These are phyloP conservation scores for Skeletonema costatum DNA, from an alignment of 108 stramenopile species.

Conservation along the genomic window DNA sequence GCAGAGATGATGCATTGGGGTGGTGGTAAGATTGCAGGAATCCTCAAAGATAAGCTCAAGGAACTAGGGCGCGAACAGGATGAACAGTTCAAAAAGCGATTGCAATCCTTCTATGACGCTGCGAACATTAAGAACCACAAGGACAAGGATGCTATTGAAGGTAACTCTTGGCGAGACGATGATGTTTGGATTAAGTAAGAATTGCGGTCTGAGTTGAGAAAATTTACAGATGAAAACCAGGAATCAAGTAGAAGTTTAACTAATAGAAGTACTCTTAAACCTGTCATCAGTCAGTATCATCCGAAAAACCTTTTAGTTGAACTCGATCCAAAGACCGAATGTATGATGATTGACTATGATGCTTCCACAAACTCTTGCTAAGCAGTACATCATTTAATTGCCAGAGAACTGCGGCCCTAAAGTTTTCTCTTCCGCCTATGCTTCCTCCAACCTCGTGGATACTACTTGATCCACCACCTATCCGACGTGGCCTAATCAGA, in stretches of 20 bases:
- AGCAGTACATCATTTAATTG: constrained; percentile 85
- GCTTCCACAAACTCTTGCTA: constrained; percentile 81
- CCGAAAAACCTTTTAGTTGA: constrained; percentile 60
- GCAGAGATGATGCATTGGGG: constrained; percentile 49
- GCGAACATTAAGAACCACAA: constrained; percentile 46
- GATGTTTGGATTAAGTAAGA: constrained; percentile 29
- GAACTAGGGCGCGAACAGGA: constrained; percentile 49
- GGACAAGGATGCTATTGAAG: constrained; percentile 40
- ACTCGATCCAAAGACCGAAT: constrained; percentile 81
- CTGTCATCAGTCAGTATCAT: constrained; percentile 4
- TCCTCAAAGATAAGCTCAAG: constrained; percentile 46
- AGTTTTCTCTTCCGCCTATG: constrained; percentile 74
- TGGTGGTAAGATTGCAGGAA: constrained; percentile 42
- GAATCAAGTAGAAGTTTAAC: background rate
- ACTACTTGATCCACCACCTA: constrained; percentile 70
- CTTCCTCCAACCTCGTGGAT: constrained; percentile 82
- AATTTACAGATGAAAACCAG: background rate
- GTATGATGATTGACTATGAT: constrained; percentile 74
- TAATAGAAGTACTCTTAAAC: background rate
- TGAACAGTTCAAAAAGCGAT: constrained; percentile 49
- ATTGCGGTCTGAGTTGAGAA: background rate
- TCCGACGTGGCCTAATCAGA: constrained; percentile 73
- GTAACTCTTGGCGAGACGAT: constrained; percentile 32
- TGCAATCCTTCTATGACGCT: constrained; percentile 53
- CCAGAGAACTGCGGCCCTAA: constrained; percentile 83